Percentiles rank a stretch among this genome's conserved stretches.
phyloP scores from a whole-genome alignment of 306 rosid genomes.

The Quercus dentata region DNA sequence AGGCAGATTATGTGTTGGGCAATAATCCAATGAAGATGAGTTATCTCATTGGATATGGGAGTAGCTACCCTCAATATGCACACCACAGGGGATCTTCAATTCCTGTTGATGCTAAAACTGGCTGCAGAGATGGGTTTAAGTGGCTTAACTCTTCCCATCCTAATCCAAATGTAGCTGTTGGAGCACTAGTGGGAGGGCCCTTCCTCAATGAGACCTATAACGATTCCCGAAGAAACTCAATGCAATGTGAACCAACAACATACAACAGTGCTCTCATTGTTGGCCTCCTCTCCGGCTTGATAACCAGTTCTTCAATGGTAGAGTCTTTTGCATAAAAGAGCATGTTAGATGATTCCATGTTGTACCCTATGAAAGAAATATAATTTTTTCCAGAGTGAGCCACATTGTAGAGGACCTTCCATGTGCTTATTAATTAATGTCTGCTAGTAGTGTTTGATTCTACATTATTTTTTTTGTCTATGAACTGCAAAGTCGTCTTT shows the following conservation, averaged over 20 bases:
- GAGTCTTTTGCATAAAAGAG: slow-evolving; percentile 24
- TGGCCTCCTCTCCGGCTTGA: slow-evolving; percentile 62
- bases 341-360: neutral
- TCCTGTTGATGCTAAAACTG: slow-evolving; percentile 49
- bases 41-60: slow-evolving; percentile 60
- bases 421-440: too few species aligned
- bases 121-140: slow-evolving; percentile 58
- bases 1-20: slow-evolving; percentile 63
- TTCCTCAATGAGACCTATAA: slow-evolving; percentile 55
- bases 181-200: slow-evolving; percentile 76
- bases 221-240: slow-evolving; percentile 53
- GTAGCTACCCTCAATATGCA: slow-evolving; percentile 45
- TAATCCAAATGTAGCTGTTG: slow-evolving; percentile 60
- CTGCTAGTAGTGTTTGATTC: too few species aligned
- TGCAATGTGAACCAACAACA: slow-evolving; percentile 63
- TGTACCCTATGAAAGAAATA: too few species aligned
- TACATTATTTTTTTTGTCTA: too few species aligned
- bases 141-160: slow-evolving; percentile 44
- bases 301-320: slow-evolving; percentile 42
- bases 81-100: slow-evolving; percentile 77
- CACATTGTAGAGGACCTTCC: too few species aligned
- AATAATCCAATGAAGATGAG: slow-evolving; percentile 60
- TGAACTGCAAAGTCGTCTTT: too few species aligned
- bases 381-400: too few species aligned
- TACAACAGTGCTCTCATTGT: slow-evolving; percentile 58